Percentiles rank a stretch among this genome's conserved stretches.
These are phyloP conservation scores for Chaetomiaceae sp. DNA, from an alignment of 2,329 filamentous ascomycete genomes.

Conservation along the genomic window DNA sequence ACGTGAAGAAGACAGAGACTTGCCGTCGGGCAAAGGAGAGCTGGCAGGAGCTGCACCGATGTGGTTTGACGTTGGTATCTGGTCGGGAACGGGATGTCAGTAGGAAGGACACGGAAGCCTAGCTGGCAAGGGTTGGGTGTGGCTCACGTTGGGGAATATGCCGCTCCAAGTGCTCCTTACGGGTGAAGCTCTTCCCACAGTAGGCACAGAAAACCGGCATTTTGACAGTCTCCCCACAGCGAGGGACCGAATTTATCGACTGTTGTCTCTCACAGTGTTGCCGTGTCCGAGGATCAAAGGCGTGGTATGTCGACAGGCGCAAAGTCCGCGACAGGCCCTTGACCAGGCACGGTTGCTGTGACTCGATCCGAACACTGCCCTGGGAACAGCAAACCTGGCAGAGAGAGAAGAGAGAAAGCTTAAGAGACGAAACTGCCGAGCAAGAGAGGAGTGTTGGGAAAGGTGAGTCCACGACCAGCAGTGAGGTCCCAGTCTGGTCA, in stretches of 20 bases:
- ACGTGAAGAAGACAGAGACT: constrained; percentile 14
- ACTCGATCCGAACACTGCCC: too few relatives aligned
- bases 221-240: neutral
- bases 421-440: neutral
- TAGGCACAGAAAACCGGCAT: constrained; percentile 44
- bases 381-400: too few relatives aligned
- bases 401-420: too few relatives aligned
- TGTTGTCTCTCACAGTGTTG: too few relatives aligned
- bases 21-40: constrained; percentile 48
- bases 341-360: too few relatives aligned
- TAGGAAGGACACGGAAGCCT: too few relatives aligned
- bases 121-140: neutral
- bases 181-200: constrained; percentile 50
- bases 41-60: constrained; percentile 45
- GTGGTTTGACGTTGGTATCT: constrained; percentile 54
- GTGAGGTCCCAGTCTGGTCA: neutral
- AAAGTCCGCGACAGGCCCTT: too few relatives aligned
- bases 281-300: too few relatives aligned
- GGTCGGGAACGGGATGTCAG: constrained; percentile 4
- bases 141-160: constrained; percentile 50
- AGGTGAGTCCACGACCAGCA: neutral
- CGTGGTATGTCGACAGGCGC: too few relatives aligned
- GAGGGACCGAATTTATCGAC: too few relatives aligned
- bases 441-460: neutral
- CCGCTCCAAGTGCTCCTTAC: constrained; percentile 53